Evolutionary conservation across 176 grass and related monocot genomes (phyloP).

Genomic region (Alopecurus myosuroides): DNA sequence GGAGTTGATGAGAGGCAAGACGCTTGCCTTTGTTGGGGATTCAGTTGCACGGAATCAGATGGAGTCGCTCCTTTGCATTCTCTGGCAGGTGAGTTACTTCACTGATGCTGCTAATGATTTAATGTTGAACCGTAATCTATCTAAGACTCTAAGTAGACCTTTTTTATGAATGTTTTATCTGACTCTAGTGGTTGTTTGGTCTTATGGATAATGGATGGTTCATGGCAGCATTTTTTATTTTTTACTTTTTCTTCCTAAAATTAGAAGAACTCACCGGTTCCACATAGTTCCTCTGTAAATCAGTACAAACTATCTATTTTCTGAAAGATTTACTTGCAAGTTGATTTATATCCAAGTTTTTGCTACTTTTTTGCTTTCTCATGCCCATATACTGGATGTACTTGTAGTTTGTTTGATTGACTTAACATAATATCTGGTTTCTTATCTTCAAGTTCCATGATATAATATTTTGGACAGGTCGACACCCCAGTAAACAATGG

Average conservation of each 20-base stretch:
- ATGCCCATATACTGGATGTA: neutral
- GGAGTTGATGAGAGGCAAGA: slow-evolving; percentile 86
- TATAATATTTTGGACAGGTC: slow-evolving; percentile 35
- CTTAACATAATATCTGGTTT: neutral
- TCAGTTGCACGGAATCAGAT: slow-evolving; percentile 91
- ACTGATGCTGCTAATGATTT: neutral
- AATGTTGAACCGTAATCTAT: neutral
- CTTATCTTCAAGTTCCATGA: neutral
- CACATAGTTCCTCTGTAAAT: neutral
- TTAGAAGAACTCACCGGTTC: neutral
- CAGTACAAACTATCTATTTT: neutral
- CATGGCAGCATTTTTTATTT: no score
- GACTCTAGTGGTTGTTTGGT: neutral
- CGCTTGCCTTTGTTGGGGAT: slow-evolving; percentile 84
- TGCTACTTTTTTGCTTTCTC: neutral
- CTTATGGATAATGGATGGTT: neutral
- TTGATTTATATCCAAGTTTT: neutral
- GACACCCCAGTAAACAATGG: slow-evolving; percentile 67
- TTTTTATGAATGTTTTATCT: neutral
- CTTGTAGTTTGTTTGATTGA: neutral
- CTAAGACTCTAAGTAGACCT: neutral
- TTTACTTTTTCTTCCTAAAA: neutral
- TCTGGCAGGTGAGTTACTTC: slow-evolving; percentile 64
- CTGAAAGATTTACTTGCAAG: neutral
- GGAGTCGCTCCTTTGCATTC: slow-evolving; percentile 87